Conservation (phyloP, 179 eudicot species). For the Silene noctiflora region DNA sequence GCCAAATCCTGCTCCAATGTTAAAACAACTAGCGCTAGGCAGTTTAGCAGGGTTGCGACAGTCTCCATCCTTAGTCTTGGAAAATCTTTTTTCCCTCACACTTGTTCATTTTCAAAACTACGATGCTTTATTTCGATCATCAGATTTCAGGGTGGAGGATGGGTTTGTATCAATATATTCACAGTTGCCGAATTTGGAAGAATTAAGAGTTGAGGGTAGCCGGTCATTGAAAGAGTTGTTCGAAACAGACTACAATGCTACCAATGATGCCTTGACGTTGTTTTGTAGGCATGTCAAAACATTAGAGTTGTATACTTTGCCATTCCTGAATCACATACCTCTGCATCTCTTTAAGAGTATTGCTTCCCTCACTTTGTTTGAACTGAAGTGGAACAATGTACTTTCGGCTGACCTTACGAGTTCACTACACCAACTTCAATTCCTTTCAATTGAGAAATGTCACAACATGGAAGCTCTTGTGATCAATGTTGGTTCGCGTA, state of each 20-base stretch:
- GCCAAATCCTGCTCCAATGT: not conserved
- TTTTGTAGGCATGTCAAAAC: not conserved
- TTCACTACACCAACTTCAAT: not conserved
- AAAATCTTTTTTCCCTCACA: not conserved
- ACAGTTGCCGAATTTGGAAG: not conserved
- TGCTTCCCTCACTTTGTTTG: not conserved
- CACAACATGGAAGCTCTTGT: not conserved
- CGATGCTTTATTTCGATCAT: not conserved
- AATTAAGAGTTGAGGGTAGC: not conserved
- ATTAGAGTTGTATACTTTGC: not conserved
- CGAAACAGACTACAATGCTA: not conserved
- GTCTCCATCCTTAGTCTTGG: not conserved
- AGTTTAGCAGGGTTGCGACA: not conserved
- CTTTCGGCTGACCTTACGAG: not conserved
- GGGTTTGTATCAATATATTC: not conserved
- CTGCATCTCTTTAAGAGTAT: not conserved
- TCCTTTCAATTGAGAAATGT: not conserved
- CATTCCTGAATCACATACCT: not conserved
- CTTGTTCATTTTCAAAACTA: not conserved
- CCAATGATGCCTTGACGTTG: not conserved
- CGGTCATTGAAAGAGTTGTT: not conserved
- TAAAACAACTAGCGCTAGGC: not conserved
- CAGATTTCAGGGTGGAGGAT: not conserved
- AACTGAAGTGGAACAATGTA: not conserved
- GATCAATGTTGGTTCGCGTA: not conserved